A percentile compares a stretch with the other conserved stretches of the same genome.
phyloP scores from a whole-genome alignment of 192 early-diverging fungal species.

The Thoreauomyces humboldtii region DNA sequence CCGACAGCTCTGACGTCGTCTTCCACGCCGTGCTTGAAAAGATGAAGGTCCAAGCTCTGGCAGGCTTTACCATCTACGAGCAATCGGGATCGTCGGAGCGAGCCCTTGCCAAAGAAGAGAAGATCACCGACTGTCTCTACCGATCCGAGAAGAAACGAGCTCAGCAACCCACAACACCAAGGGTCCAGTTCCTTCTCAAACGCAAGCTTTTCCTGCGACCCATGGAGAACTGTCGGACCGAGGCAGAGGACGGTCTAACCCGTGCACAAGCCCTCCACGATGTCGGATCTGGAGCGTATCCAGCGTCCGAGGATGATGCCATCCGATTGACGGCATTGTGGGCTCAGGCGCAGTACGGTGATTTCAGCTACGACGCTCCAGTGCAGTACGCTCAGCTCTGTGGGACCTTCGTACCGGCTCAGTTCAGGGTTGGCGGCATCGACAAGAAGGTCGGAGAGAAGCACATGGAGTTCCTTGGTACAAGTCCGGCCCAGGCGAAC shows the following conservation, averaged over 20 bases:
- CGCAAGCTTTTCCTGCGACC: slow-evolving; percentile 38
- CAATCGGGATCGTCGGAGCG: slow-evolving; percentile 32
- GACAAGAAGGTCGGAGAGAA: slow-evolving; percentile 16
- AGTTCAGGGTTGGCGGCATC: slow-evolving; percentile 1
- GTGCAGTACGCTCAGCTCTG: slow-evolving; percentile 21
- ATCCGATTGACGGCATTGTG: slow-evolving; percentile 24
- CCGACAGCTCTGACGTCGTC: slow-evolving; percentile 37
- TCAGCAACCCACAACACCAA: neutral
- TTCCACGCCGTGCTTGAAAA: slow-evolving; percentile 31
- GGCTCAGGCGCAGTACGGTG: slow-evolving; percentile 40
- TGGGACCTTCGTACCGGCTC: neutral
- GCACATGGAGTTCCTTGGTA: slow-evolving; percentile 30
- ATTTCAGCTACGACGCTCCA: slow-evolving; percentile 25
- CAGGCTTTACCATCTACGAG: slow-evolving; percentile 47
- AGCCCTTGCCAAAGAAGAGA: slow-evolving; percentile 36
- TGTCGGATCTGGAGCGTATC: slow-evolving; percentile 32
- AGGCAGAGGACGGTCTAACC: slow-evolving; percentile 34
- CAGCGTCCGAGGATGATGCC: slow-evolving; percentile 34
- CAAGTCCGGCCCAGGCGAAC: slow-evolving; percentile 11
- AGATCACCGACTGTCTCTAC: slow-evolving; percentile 41
- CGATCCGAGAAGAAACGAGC: slow-evolving; percentile 35
- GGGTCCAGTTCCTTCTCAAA: slow-evolving; percentile 43
- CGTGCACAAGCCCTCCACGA: slow-evolving; percentile 40
- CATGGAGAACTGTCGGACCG: neutral
- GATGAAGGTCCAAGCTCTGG: slow-evolving; percentile 29